Evolutionary conservation across 2,329 filamentous ascomycete species (phyloP).

Genomic region (Pseudogymnoascus sp.): DNA sequence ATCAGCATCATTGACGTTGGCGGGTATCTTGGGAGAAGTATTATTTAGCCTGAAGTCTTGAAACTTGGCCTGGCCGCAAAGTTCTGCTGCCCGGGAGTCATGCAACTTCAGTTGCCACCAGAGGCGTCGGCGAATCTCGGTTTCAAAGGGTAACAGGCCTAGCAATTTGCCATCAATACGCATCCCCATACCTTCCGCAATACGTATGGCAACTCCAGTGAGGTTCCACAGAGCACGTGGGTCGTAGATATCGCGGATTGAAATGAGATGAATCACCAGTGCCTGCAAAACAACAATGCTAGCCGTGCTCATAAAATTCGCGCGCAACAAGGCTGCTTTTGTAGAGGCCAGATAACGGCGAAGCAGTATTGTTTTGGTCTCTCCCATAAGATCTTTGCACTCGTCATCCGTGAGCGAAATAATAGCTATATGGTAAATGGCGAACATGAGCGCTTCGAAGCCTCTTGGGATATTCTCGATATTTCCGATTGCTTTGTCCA

Average conservation of each 20-base stretch:
- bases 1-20: slow-evolving; percentile 53
- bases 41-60: slow-evolving; percentile 18
- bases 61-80: slow-evolving; percentile 20
- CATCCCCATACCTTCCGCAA: slow-evolving; percentile 60
- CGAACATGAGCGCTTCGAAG: slow-evolving; percentile 61
- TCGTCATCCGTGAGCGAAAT: slow-evolving; percentile 49
- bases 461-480: slow-evolving; percentile 29
- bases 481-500: slow-evolving; percentile 49
- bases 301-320: slow-evolving; percentile 50
- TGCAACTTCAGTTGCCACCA: slow-evolving; percentile 50
- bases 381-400: slow-evolving; percentile 26
- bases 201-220: slow-evolving; percentile 51
- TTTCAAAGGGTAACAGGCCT: slow-evolving; percentile 52
- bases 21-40: slow-evolving; percentile 36
- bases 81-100: slow-evolving; percentile 24
- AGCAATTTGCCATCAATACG: slow-evolving; percentile 52
- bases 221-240: slow-evolving; percentile 53
- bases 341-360: slow-evolving; percentile 29
- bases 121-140: slow-evolving; percentile 57
- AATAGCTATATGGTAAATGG: slow-evolving; percentile 52
- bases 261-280: slow-evolving; percentile 43
- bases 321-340: slow-evolving; percentile 42
- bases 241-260: slow-evolving; percentile 35
- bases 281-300: slow-evolving; percentile 52
- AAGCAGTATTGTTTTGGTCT: slow-evolving; percentile 15